A percentile compares a stretch with the other conserved stretches of the same genome.
phyloP scores from a whole-genome alignment of 2,329 filamentous ascomycete genomes.

The Thielaviopsis euricoi region DNA sequence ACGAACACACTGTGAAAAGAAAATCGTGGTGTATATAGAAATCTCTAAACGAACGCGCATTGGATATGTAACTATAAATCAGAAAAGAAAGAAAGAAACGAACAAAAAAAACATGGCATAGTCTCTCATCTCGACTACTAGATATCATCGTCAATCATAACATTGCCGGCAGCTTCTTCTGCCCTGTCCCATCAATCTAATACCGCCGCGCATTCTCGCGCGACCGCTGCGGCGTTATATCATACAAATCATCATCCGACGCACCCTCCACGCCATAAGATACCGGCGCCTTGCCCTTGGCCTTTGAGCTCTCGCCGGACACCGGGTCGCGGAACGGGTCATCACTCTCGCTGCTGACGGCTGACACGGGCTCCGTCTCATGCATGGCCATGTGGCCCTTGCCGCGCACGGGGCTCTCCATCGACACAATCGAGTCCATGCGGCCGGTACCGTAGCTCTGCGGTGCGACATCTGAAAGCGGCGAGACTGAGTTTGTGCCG shows the following conservation, averaged over 20 bases:
- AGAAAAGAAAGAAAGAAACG: background rate
- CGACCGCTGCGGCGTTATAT: slow-evolving; percentile 19
- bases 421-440: slow-evolving; percentile 10
- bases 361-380: slow-evolving; percentile 15
- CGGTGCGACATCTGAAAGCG: background rate
- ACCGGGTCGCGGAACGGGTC: slow-evolving; percentile 21
- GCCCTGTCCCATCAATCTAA: no score
- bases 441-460: slow-evolving; percentile 7
- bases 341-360: slow-evolving; percentile 16
- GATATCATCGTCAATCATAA: no score
- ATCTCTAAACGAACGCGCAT: no score
- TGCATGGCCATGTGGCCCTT: slow-evolving; percentile 22
- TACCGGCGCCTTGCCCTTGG: slow-evolving; percentile 13
- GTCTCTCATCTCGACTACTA: no score
- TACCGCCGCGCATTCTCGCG: background rate
- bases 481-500: slow-evolving; percentile 13
- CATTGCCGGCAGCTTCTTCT: no score
- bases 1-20: no score
- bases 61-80: no score
- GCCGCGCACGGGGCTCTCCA: slow-evolving; percentile 11
- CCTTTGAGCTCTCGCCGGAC: slow-evolving; percentile 12
- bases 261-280: slow-evolving; percentile 14
- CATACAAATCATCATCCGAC: slow-evolving; percentile 25
- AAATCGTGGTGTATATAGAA: no score
- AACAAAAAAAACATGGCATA: background rate